phyloP scores from a whole-genome alignment of 176 grass and related monocot species.

The Olyra latifolia region DNA sequence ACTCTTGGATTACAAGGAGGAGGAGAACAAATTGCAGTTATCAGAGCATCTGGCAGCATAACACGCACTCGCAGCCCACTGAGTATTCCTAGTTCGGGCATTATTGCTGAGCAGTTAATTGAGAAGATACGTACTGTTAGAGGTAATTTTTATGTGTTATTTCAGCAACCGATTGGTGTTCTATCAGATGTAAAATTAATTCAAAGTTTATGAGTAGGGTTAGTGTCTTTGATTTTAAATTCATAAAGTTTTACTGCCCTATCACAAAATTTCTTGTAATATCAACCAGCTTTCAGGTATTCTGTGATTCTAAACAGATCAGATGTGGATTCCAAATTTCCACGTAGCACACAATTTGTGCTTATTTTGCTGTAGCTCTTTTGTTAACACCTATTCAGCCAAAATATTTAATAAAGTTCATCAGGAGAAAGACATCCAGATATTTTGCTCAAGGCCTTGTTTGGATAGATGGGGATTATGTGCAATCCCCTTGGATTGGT shows the following conservation, averaged over 20 bases:
- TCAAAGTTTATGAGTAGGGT: constrained; percentile 8
- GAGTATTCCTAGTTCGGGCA: constrained; percentile 69
- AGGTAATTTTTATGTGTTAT: constrained; percentile 56
- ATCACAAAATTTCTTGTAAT: neutral
- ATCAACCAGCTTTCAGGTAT: neutral
- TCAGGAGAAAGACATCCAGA: neutral
- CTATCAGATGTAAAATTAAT: constrained; percentile 16
- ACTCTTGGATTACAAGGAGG: constrained; percentile 85
- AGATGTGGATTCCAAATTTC: constrained; percentile 5
- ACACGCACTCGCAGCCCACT: constrained; percentile 62
- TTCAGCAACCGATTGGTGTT: neutral
- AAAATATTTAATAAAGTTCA: neutral
- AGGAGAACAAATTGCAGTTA: constrained; percentile 75
- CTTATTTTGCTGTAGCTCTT: neutral
- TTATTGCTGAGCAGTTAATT: constrained; percentile 86
- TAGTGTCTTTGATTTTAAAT: constrained; percentile 19
- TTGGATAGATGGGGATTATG: no score
- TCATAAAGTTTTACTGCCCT: neutral
- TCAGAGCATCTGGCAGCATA: constrained; percentile 92
- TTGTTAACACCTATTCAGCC: neutral
- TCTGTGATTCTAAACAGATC: constrained; percentile 5
- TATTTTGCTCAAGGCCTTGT: neutral
- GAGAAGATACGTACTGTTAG: constrained; percentile 84
- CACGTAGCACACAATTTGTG: neutral
- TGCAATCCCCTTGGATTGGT: no score